These are phyloP conservation scores for Wickerhamiella sergipiensis DNA, from an alignment of 805 yeast species.

Conservation along the genomic window DNA sequence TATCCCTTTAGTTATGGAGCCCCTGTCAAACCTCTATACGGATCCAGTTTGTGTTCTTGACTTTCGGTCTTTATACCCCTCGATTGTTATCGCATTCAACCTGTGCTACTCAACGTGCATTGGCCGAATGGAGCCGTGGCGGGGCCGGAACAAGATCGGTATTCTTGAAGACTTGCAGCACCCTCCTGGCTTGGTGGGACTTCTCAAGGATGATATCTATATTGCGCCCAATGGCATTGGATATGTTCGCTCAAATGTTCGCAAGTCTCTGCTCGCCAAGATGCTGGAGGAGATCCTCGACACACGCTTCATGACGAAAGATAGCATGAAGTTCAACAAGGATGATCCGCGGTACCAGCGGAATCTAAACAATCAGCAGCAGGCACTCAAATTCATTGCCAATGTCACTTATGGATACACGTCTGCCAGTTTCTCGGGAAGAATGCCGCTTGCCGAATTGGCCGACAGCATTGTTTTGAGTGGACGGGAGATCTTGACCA, in stretches of 20 bases:
- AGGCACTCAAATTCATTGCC: constrained; percentile 80
- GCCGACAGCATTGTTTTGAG: constrained; percentile 91
- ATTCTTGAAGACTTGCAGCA: constrained; percentile 31
- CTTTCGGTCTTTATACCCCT: constrained; percentile 89
- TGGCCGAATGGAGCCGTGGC: constrained; percentile 24
- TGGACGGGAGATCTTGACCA: constrained; percentile 71
- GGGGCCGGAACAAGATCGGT: constrained; percentile 27
- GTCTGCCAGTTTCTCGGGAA: constrained; percentile 86
- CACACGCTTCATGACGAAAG: constrained; percentile 64
- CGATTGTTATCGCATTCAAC: constrained; percentile 81
- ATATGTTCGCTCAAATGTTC: constrained; percentile 49
- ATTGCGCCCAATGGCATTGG: constrained; percentile 81
- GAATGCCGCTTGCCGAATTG: constrained; percentile 93
- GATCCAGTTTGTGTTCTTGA: constrained; percentile 85
- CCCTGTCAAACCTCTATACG: constrained; percentile 68
- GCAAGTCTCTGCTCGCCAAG: constrained; percentile 64
- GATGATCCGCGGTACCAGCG: constrained; percentile 25
- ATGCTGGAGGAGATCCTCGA: constrained; percentile 77
- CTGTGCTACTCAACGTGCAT: constrained; percentile 40
- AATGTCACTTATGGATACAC: constrained; percentile 95
- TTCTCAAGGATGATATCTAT: constrained; percentile 40
- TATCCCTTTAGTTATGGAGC: constrained; percentile 88
- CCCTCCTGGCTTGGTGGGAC: constrained; percentile 42
- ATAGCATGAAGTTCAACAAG: constrained; percentile 43
- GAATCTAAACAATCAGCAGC: constrained; percentile 60